These are phyloP conservation scores for Blastocystis sp. DNA, from an alignment of 352 stramenopile species.

Conservation along the genomic window DNA sequence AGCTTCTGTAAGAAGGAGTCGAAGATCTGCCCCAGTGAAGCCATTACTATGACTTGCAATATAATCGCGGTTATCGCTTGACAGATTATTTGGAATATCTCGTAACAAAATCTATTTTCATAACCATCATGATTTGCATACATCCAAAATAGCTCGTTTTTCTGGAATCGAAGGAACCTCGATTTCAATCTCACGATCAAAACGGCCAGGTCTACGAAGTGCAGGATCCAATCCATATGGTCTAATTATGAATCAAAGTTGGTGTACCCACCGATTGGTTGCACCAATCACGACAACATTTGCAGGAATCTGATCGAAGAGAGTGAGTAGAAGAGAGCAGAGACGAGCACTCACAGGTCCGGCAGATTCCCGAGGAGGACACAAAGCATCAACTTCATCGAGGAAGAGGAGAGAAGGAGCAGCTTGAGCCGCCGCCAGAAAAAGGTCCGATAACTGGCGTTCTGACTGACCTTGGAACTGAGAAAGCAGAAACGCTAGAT, in stretches of 20 bases:
- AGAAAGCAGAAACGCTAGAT: neutral
- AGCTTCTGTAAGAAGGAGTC: slow-evolving; percentile 43
- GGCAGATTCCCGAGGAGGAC: slow-evolving; percentile 74
- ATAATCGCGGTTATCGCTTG: neutral
- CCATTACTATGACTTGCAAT: slow-evolving; percentile 24
- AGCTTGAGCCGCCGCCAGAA: slow-evolving; percentile 64
- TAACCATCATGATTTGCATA: slow-evolving; percentile 61
- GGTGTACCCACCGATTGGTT: slow-evolving; percentile 70
- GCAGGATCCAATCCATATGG: slow-evolving; percentile 83
- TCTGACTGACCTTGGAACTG: slow-evolving; percentile 41
- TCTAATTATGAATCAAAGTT: slow-evolving; percentile 76
- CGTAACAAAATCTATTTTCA: slow-evolving; percentile 12
- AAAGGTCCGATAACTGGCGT: slow-evolving; percentile 59
- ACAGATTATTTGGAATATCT: neutral
- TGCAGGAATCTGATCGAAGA: slow-evolving; percentile 78
- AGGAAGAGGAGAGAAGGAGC: slow-evolving; percentile 94
- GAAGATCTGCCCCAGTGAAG: slow-evolving; percentile 73
- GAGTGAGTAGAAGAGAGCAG: slow-evolving; percentile 78
- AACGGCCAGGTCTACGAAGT: slow-evolving; percentile 84
- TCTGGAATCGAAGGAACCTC: slow-evolving; percentile 84
- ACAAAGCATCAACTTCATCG: slow-evolving; percentile 84
- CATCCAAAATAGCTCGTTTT: slow-evolving; percentile 83
- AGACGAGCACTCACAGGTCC: slow-evolving; percentile 77
- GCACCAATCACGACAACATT: slow-evolving; percentile 68
- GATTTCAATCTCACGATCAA: slow-evolving; percentile 93